Base-by-base conservation (phyloP, 179 eudicot species). In the Silene vulgaris region DNA sequence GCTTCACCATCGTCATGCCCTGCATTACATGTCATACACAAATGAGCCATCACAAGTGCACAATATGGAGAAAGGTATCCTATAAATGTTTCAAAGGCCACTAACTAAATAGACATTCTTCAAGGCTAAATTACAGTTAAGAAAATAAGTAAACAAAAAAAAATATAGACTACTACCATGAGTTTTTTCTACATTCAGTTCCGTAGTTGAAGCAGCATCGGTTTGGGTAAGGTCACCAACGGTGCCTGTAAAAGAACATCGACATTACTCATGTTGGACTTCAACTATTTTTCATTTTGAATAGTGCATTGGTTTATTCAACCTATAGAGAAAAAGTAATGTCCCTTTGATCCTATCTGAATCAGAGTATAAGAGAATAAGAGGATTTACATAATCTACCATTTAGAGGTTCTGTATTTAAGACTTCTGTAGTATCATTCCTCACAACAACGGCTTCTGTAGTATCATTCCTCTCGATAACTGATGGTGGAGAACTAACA, bases 1-100 rank as follows among this genome's bases (percentile, higher is more conserved):
- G 79, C 37, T 26, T 76, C 29, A 26, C 69, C 30, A 61, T 70
- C 69, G 26, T 43, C 43, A 40, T 45, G 16, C 45, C 75, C 79
- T 76, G 66, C 60, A 76, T 30, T 37, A 65, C 7, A 23, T 23
- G 37, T 21, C 12, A 70, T 70, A 26, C 14, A 11, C 5, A 30
- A 70, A 6, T 1, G 52, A 48, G 37, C 5, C 1, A 23, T 5
- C 20, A 6, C 23, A 50, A 70, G 17, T 13, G 57, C 11, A 21
- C 8, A 26, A 23, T 23, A 3, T 17, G 9, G 12, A 73, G 12
- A 20, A 3, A 3, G 52, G 35, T 35, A 40, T 8, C 14, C 4
- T 21, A 28, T 17, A 20, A 37, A 32, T 19, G 54, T 26, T 29
- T 5, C 13, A 8, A 48, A 6, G 19, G 19, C 45, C 12, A 12